Percentiles rank a stretch among this genome's conserved stretches.
phyloP scores from a whole-genome alignment of 2,329 filamentous ascomycete genomes.

The Hyphodiscus sp. region DNA sequence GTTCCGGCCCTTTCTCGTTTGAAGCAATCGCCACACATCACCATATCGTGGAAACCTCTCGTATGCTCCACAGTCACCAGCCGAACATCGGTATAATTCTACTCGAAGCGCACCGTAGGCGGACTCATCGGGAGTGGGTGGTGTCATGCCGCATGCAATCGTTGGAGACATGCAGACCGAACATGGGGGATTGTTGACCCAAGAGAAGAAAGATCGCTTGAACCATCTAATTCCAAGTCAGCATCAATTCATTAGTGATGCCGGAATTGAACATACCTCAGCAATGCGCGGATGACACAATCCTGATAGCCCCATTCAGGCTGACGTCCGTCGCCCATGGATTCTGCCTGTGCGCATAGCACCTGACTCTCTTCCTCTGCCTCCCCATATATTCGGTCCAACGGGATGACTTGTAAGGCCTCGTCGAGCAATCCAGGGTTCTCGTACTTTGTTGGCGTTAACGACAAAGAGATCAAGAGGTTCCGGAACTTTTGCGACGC shows the following conservation, averaged over 20 bases:
- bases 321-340: constrained; percentile 71
- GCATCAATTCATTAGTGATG: constrained; percentile 8
- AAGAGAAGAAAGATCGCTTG: constrained; percentile 88
- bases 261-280: constrained; percentile 54
- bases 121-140: constrained; percentile 80
- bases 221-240: constrained; percentile 64
- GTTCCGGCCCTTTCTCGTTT: constrained; percentile 77
- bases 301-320: constrained; percentile 97
- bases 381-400: constrained; percentile 87
- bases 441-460: constrained; percentile 89
- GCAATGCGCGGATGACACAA: constrained; percentile 81
- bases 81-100: constrained; percentile 84
- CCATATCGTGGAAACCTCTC: constrained; percentile 93
- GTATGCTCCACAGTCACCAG: constrained; percentile 64
- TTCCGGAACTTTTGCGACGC: constrained; percentile 71
- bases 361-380: constrained; percentile 92
- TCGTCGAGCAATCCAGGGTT: constrained; percentile 93
- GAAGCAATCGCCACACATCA: constrained; percentile 86
- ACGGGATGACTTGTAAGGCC: constrained; percentile 75
- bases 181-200: constrained; percentile 93
- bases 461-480: constrained; percentile 76
- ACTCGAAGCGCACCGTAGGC: constrained; percentile 82
- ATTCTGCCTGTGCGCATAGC: constrained; percentile 78
- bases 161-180: constrained; percentile 76
- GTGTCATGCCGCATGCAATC: constrained; percentile 73